A percentile compares a stretch with the other conserved stretches of the same genome.
Evolutionary conservation across 768 basidiomycete genomes (phyloP).

Genomic region (Rhodotorula babjevae): DNA sequence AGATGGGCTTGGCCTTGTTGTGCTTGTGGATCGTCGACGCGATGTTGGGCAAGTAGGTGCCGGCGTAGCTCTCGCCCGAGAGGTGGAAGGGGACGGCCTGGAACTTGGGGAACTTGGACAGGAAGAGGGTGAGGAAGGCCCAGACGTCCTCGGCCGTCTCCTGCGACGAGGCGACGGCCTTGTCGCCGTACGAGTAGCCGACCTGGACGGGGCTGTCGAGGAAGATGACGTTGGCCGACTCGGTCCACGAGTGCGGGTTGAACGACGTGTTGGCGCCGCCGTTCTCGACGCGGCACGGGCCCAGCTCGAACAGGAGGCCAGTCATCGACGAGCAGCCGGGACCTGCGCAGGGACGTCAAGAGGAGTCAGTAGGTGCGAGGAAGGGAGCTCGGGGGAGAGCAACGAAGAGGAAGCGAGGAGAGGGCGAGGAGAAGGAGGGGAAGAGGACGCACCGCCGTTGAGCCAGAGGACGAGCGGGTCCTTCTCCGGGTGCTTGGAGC

Average conservation of each 20-base stretch:
- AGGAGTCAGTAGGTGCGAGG: too few relatives aligned
- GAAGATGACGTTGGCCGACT: conserved; percentile 47
- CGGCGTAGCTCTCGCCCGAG: conserved; percentile 53
- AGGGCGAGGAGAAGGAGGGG: not conserved
- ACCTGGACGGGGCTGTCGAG: conserved; percentile 47
- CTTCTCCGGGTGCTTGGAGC: conserved; percentile 59
- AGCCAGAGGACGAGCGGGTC: conserved; percentile 77
- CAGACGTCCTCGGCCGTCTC: conserved; percentile 81
- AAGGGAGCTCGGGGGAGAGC: too few relatives aligned
- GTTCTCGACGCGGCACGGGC: conserved; percentile 72
- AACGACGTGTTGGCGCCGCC: conserved; percentile 63
- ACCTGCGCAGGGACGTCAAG: not conserved
- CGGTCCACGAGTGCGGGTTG: conserved; percentile 85
- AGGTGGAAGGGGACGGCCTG: conserved; percentile 62
- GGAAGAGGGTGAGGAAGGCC: conserved; percentile 58
- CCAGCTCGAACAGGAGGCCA: conserved; percentile 85
- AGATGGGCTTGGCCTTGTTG: conserved; percentile 56
- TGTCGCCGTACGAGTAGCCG: conserved; percentile 65
- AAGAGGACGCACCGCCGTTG: conserved; percentile 13
- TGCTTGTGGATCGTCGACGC: conserved; percentile 73
- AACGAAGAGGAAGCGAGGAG: not conserved
- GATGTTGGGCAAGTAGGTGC: conserved; percentile 78
- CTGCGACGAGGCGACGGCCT: conserved; percentile 70
- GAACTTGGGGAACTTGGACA: conserved; percentile 70
- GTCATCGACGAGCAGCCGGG: conserved; percentile 51